These are phyloP conservation scores for Hibiscus syriacus DNA, from an alignment of 345 rosid species.

Conservation along the genomic window DNA sequence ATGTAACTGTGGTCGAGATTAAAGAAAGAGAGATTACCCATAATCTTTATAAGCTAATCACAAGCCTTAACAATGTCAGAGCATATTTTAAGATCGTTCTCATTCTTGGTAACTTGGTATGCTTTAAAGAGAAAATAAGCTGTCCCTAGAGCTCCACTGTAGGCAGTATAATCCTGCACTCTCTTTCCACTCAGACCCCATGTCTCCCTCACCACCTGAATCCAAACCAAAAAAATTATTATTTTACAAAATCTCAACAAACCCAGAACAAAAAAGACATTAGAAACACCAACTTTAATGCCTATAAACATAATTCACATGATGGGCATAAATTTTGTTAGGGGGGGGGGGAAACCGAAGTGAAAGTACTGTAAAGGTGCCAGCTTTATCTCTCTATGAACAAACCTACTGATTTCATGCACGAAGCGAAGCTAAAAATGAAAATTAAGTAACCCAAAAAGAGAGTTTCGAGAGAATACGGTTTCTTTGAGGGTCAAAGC, in stretches of 20 bases:
- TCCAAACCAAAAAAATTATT: slow-evolving; percentile 5
- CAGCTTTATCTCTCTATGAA: background rate
- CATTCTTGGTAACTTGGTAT: slow-evolving; percentile 36
- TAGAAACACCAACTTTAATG: background rate
- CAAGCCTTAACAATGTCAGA: slow-evolving; percentile 48
- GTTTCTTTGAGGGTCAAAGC: slow-evolving; percentile 40
- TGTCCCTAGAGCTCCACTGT: slow-evolving; percentile 58
- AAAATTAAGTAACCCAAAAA: background rate
- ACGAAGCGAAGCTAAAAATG: background rate
- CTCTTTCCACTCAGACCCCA: slow-evolving; percentile 41
- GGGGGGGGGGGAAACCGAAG: too few species aligned
- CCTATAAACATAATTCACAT: background rate
- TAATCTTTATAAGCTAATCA: slow-evolving; percentile 55
- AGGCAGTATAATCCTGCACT: slow-evolving; percentile 44
- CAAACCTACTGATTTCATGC: background rate
- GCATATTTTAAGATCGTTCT: slow-evolving; percentile 46
- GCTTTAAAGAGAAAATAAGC: slow-evolving; percentile 54
- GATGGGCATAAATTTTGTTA: too few species aligned
- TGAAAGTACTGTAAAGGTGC: background rate
- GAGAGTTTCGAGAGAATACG: slow-evolving; percentile 13
- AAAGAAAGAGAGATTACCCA: slow-evolving; percentile 26
- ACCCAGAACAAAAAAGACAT: background rate
- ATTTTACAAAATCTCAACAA: background rate
- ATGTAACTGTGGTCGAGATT: background rate
- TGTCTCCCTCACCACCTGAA: slow-evolving; percentile 52